Percentiles rank a stretch among this genome's conserved stretches.
Conservation (phyloP, 2,329 filamentous ascomycete genomes). For the Neofusicoccum umdonicola region DNA sequence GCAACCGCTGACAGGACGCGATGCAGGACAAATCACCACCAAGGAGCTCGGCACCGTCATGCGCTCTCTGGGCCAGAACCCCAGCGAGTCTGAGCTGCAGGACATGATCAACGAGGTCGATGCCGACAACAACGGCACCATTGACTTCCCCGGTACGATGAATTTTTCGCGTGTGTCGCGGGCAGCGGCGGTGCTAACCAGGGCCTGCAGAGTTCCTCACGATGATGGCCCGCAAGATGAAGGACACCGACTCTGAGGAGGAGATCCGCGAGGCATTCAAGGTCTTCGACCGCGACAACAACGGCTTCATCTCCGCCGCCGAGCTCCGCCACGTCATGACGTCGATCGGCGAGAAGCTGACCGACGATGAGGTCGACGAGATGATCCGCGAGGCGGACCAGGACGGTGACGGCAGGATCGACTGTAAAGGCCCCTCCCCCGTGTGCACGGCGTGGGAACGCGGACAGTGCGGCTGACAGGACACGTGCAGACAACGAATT, state of each 20-base stretch:
- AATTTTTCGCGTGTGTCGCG: neutral
- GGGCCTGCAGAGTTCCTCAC: slow-evolving; percentile 57
- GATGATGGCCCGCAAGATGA: slow-evolving; percentile 65
- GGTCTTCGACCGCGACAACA: slow-evolving; percentile 65
- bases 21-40: slow-evolving; percentile 61
- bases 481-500: slow-evolving; percentile 51
- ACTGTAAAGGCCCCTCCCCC: slow-evolving; percentile 49
- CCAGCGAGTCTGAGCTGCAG: slow-evolving; percentile 61
- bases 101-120: slow-evolving; percentile 69
- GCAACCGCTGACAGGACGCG: slow-evolving; percentile 12
- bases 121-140: slow-evolving; percentile 62
- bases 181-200: neutral
- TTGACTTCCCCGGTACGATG: slow-evolving; percentile 59
- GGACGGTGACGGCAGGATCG: slow-evolving; percentile 63
- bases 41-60: slow-evolving; percentile 63
- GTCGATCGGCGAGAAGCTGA: slow-evolving; percentile 63
- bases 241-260: slow-evolving; percentile 61
- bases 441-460: neutral
- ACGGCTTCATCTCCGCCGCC: slow-evolving; percentile 62
- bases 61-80: slow-evolving; percentile 62
- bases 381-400: slow-evolving; percentile 66
- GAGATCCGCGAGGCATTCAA: slow-evolving; percentile 65
- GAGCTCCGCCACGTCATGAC: slow-evolving; percentile 64
- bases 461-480: neutral
- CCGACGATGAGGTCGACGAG: slow-evolving; percentile 62